Base-by-base conservation (phyloP, 2,329 filamentous ascomycete species). In the Ustulina deusta region DNA sequence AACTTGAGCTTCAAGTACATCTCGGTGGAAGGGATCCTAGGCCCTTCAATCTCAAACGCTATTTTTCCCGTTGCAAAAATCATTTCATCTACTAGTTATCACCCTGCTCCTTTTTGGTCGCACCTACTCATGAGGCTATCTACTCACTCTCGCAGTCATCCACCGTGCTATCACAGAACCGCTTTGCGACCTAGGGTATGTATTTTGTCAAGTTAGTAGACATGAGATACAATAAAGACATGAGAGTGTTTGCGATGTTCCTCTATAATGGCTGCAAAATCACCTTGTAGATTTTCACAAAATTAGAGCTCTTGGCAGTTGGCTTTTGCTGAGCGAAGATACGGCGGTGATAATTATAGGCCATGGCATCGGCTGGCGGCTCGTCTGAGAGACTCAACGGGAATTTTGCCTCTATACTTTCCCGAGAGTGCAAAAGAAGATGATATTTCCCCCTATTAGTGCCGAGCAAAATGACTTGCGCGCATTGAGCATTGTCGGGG, bases 191-290 rank as follows among this genome's bases (percentile, higher is more conserved):
- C 20, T 40, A 27, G 29, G 56, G 6, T 4, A 63, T 29, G 40
- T 7, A 63, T 63, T 10, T n/a, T n/a, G n/a, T n/a, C n/a, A 40
- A 49, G 11, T 17, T 63, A 22, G 51, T 29, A 15, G 42, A 63
- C 6, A 49, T 40, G 13, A 63, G 56, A 63, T 20, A 56, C 13
- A 6, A 34, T 29, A 2, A 56, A 48, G 60, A 51, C 15, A 38
- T 40, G 29, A 63, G 51, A 3, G 40, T 63, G 9, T 63, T 63
- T 42, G 60, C 51, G 2, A 63, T 63, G 51, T 51, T 63, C 29
- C 56, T 63, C 9, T 56, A 56, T 20, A 49, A 55, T 40, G 40
- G 22, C 6, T 63, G 60, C 60, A 48, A 20, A 6, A 63, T 11
- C 13, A 7, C 22, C 48, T 63, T 29, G 40, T 22, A 40, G 9